Base-by-base conservation (phyloP, 2,329 filamentous ascomycete species). In the Phaeosphaeriaceae sp. region DNA sequence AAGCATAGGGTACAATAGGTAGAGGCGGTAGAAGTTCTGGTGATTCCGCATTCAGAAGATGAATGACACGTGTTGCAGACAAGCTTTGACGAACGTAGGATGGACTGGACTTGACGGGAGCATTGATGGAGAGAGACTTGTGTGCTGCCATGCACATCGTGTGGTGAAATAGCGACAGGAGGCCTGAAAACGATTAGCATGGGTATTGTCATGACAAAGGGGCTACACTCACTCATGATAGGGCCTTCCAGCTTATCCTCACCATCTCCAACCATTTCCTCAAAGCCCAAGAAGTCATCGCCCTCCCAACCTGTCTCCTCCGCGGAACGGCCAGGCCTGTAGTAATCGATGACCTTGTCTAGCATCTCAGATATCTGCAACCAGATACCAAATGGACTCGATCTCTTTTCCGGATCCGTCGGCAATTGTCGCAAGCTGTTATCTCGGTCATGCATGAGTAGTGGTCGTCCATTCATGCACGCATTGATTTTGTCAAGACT, bases 91-190 rank as follows among this genome's bases (percentile, higher is more conserved):
- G 82, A 17, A 84, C 78, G 48, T 83, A 83, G 1, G 84, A 86
- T 4, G 81, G 74, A 5, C 80, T 82, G 2, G 80, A 81, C 33
- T 80, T 78, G 45, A 83, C 80, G 15, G 77, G 79, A 31, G 74
- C 78, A 54, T 79, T 71, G 58, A 79, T 77, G 6, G 76, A 76
- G 24, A 78, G 71, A 1, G 82, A 82, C 44, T 84, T 83, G 69
- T 85, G 84, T 2, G 84, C 85, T 1, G 85, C 76, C 65, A 87
- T 86, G 36, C 83, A 83, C 51, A 85, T 83, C 21, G 82, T 80
- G 64, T 86, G 82, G 57, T 87, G 86, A 68, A 83, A 86, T 2
- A 87, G 70, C 56, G 86, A 85, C 7, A 87, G 71, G 6, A 85
- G 77, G 15, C 79, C 81, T 83, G 21, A 53, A 19, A 65, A 46